Evolutionary conservation across 2,329 filamentous ascomycete species (phyloP), one percentile per base, ranked within the genome.

Genomic region (Colletotrichum phormii): DNA sequence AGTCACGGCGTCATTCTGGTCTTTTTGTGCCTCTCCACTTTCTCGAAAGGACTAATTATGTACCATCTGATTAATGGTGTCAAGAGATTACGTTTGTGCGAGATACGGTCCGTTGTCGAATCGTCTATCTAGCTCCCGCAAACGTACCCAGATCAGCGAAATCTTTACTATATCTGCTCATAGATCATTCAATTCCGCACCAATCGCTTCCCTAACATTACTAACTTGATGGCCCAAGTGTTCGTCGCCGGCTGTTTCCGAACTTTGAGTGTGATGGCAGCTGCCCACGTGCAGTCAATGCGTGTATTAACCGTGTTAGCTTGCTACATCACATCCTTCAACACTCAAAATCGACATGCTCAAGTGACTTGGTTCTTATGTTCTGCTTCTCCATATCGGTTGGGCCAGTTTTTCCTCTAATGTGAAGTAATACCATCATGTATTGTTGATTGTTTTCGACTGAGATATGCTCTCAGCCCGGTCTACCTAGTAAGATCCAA

Each of bases 51-150:
- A 72, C 60, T 18, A 1, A 5, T 33, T 15, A 7, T 22, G 65
- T 64, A 55, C 22, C 35, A 64, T 64, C 22, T n/a, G 9, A n/a
- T 49, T 31, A 12, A 72, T 72, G 59, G 70, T 54, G 70, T 72
- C 65, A 72, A 69, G 46, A 72, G 54, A 69, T 63, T 64, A n/a
- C 59, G 33, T 64, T 69, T 42, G 65, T 69, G 70, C 65, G 65
- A 69, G 65, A 72, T 72, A 64, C 22, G 13, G 54, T 1, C 13
- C 29, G 29, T 35, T 31, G 54, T 57, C 57, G 26, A 29, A 61
- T 51, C 61, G 63, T 55, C 26, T n/a, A 35, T 66, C 55, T 61
- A 12, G 3, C 24, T 60, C 2, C 24, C 37, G 67, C 24, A 22
- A 22, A 13, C 8, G 4, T 12, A 15, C 22, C 26, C 13, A 53